Percentiles rank a stretch among this genome's conserved stretches.
Evolutionary conservation across 768 basidiomycete species (phyloP).

Genomic region (Suillus variegatus): DNA sequence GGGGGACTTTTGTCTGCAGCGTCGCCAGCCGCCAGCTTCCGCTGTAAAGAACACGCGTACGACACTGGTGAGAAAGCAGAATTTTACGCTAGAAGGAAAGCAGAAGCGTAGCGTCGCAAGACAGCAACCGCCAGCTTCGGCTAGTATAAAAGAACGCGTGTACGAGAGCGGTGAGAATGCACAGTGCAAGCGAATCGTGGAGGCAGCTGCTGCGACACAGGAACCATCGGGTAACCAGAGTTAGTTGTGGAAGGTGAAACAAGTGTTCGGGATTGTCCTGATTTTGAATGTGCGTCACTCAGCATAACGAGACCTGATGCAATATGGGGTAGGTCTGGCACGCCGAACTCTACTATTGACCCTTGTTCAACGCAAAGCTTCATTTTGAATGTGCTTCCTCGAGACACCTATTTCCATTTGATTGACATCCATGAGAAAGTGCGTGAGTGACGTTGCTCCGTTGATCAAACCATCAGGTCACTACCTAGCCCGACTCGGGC

Average conservation of each 20-base stretch:
- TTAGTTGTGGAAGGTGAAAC: neutral
- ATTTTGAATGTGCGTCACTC: neutral
- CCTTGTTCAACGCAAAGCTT: neutral
- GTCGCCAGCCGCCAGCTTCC: neutral
- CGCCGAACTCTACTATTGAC: neutral
- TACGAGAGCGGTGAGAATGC: neutral
- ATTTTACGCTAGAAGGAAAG: neutral
- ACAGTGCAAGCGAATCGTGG: neutral
- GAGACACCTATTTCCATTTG: neutral
- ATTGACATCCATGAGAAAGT: slow-evolving; percentile 6
- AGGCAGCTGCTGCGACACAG: neutral
- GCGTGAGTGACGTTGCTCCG: neutral
- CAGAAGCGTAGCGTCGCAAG: neutral
- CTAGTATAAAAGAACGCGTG: neutral
- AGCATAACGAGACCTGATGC: neutral
- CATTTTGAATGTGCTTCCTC: neutral
- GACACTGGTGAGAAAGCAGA: slow-evolving; percentile 3
- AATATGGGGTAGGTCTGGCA: neutral
- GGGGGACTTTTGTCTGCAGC: neutral
- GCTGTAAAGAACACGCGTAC: neutral
- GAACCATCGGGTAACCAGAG: neutral
- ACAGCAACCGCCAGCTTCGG: neutral
- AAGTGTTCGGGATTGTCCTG: neutral
- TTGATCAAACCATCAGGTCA: neutral
- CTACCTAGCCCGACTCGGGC: neutral